phyloP scores from a whole-genome alignment of 768 basidiomycete species.

The Agaricus blazei region DNA sequence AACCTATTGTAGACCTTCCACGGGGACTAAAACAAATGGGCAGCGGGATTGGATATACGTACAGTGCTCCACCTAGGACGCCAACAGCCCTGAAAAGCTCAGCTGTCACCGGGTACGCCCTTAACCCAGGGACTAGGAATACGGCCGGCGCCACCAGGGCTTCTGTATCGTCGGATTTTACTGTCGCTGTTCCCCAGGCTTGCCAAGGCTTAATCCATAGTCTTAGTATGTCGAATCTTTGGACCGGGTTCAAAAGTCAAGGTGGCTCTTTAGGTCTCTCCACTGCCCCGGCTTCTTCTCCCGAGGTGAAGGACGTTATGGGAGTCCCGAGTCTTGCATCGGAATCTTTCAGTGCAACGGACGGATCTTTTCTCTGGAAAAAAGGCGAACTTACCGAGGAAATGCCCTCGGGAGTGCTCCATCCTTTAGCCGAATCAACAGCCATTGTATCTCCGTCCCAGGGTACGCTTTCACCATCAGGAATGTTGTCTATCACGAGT shows the following conservation, averaged over 20 bases:
- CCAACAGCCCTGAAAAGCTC: not conserved
- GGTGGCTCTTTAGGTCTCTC: not conserved
- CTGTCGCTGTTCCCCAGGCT: slow-evolving; percentile 14
- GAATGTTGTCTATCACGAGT: not conserved
- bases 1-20: slow-evolving; percentile 33
- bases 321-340: not conserved
- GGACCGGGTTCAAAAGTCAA: slow-evolving; percentile 11
- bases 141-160: not conserved
- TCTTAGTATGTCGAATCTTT: slow-evolving; percentile 13
- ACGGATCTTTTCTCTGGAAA: not conserved
- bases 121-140: slow-evolving; percentile 2
- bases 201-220: slow-evolving; percentile 18
- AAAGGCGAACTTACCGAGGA: not conserved
- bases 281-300: not conserved
- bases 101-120: not conserved
- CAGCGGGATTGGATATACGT: slow-evolving; percentile 48
- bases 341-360: not conserved
- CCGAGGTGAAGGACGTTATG: not conserved
- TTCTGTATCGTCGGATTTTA: slow-evolving; percentile 26
- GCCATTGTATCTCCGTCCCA: not conserved
- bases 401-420: not conserved
- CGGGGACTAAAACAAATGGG: slow-evolving; percentile 42
- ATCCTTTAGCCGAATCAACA: not conserved
- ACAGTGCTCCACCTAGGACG: slow-evolving; percentile 23
- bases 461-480: slow-evolving; percentile 5